A percentile compares a stretch with the other conserved stretches of the same genome.
Evolutionary conservation across 768 basidiomycete genomes (phyloP).

Genomic region (Coprinopsis strossmayeri): DNA sequence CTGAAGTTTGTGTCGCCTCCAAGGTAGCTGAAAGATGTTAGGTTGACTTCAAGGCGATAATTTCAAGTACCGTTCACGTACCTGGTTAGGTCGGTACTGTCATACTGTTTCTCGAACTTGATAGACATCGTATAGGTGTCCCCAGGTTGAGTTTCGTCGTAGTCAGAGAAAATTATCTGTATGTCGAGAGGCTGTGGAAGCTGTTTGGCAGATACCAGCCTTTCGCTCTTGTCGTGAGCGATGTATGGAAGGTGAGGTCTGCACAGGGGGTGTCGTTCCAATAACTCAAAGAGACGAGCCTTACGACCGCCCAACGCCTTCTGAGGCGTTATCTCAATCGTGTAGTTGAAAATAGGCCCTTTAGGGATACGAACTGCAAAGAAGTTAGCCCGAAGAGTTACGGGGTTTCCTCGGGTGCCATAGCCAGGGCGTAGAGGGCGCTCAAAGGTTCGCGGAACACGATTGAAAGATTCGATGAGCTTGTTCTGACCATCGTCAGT

Average conservation of each 20-base stretch:
- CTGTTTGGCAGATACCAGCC: conserved; percentile 36
- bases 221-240: conserved; percentile 41
- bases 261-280: conserved; percentile 36
- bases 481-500: conserved; percentile 24
- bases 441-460: conserved; percentile 21
- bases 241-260: conserved; percentile 31
- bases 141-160: conserved; percentile 24
- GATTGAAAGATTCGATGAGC: conserved; percentile 31
- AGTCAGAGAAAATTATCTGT: conserved; percentile 31
- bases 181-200: conserved; percentile 37
- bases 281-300: conserved; percentile 43
- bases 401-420: conserved; percentile 38
- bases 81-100: conserved; percentile 23
- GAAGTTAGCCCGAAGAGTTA: conserved; percentile 54
- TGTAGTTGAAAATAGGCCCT: conserved; percentile 46
- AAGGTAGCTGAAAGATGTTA: conserved; percentile 33
- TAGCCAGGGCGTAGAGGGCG: conserved; percentile 48
- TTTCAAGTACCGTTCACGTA: conserved; percentile 14
- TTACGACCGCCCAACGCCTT: conserved; percentile 35
- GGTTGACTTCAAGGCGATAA: neutral
- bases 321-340: conserved; percentile 40
- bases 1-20: conserved; percentile 34
- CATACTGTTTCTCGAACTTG: conserved; percentile 29
- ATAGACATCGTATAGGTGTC: conserved; percentile 34
- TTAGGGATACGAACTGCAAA: conserved; percentile 42